phyloP scores from a whole-genome alignment of 2,329 filamentous ascomycete species.

The Arachnomyces sp. region DNA sequence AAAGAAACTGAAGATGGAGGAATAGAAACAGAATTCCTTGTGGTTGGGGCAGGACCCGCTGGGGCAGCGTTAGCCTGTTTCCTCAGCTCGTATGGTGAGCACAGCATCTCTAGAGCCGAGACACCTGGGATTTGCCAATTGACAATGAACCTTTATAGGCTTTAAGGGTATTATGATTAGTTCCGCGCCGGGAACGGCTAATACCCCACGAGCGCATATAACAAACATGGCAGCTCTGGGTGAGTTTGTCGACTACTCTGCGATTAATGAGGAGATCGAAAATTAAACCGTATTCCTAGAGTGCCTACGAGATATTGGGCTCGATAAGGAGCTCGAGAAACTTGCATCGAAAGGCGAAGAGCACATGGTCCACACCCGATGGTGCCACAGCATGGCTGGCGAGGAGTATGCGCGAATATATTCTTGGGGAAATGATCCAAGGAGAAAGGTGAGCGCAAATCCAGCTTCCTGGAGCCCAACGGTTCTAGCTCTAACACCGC shows the following conservation, averaged over 20 bases:
- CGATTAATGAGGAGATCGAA: not conserved
- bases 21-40: slow-evolving; percentile 40
- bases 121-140: no score
- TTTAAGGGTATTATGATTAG: slow-evolving; percentile 48
- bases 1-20: not conserved
- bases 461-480: not conserved
- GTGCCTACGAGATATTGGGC: slow-evolving; percentile 46
- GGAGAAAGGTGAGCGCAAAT: slow-evolving; percentile 27
- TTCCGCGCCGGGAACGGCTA: slow-evolving; percentile 41
- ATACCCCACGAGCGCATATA: slow-evolving; percentile 53
- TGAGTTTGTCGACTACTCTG: slow-evolving; percentile 5
- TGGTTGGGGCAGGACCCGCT: slow-evolving; percentile 47
- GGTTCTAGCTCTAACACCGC: not conserved
- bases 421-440: slow-evolving; percentile 45
- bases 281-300: slow-evolving; percentile 24
- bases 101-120: not conserved
- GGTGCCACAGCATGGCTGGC: slow-evolving; percentile 46
- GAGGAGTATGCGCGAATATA: slow-evolving; percentile 44
- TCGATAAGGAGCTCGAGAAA: slow-evolving; percentile 35
- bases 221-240: slow-evolving; percentile 49
- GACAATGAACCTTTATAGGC: slow-evolving; percentile 20
- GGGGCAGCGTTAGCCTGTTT: slow-evolving; percentile 49
- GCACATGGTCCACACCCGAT: slow-evolving; percentile 45
- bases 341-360: slow-evolving; percentile 30
- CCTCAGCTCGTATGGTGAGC: slow-evolving; percentile 39